These are phyloP conservation scores for Annulohypoxylon moriforme DNA, from an alignment of 495 filamentous ascomycete genomes.

Conservation along the genomic window DNA sequence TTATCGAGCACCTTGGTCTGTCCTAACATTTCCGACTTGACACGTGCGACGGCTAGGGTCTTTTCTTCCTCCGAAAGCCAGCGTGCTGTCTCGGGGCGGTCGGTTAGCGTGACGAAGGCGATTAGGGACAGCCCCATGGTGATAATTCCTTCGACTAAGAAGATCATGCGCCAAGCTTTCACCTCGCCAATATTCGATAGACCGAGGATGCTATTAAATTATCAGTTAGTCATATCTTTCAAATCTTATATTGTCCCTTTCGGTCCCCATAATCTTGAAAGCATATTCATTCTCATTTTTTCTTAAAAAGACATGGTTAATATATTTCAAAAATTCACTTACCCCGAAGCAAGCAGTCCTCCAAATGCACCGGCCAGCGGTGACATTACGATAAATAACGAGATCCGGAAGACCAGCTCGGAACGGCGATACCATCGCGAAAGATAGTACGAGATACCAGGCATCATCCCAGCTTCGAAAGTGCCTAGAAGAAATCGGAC, in stretches of 20 bases:
- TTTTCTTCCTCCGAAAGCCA: conserved; percentile 70
- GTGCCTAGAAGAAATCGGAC: conserved; percentile 69
- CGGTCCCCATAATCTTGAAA: too few species aligned
- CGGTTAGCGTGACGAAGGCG: conserved; percentile 67
- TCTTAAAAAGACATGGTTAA: neutral
- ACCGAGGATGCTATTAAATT: conserved; percentile 56
- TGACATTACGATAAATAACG: conserved; percentile 79
- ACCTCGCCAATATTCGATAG: conserved; percentile 61
- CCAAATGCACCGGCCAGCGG: conserved; percentile 78
- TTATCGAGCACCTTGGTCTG: conserved; percentile 74
- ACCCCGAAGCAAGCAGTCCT: conserved; percentile 71
- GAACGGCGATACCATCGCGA: conserved; percentile 76
- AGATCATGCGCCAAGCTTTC: conserved; percentile 74
- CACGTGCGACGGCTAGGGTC: conserved; percentile 62
- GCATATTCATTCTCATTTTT: neutral
- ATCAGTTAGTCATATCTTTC: neutral
- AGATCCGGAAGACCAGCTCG: conserved; percentile 75
- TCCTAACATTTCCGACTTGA: conserved; percentile 72
- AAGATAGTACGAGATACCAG: conserved; percentile 79
- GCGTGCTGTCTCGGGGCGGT: conserved; percentile 67
- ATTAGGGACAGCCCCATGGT: conserved; percentile 66
- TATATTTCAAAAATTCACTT: conserved; percentile 1
- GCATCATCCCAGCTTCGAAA: conserved; percentile 77
- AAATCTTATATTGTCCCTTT: neutral
- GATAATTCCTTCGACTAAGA: conserved; percentile 73